Conservation (phyloP, 352 stramenopile species). For the Blastocystis sp. region DNA sequence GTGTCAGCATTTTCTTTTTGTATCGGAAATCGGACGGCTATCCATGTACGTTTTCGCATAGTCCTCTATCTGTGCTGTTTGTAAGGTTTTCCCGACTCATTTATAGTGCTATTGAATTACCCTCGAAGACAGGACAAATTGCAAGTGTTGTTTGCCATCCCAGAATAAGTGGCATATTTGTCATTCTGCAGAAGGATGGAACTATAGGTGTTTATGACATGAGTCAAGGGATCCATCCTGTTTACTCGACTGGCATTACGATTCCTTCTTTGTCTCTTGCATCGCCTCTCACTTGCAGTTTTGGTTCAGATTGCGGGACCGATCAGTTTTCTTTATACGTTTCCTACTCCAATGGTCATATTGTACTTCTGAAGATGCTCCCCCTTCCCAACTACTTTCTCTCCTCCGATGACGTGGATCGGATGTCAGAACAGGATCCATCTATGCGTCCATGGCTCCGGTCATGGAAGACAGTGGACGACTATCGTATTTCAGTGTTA, state of each 20-base stretch:
- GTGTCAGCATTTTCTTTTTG: not conserved
- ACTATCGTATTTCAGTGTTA: too few relatives aligned
- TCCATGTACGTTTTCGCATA: not conserved
- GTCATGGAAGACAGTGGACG: not conserved
- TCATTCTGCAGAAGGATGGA: not conserved
- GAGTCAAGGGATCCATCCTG: not conserved
- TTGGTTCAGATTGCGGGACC: not conserved
- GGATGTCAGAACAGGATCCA: not conserved
- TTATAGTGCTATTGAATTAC: not conserved
- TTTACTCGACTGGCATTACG: not conserved
- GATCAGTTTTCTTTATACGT: conserved; percentile 19
- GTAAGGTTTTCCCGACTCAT: not conserved
- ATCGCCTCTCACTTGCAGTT: not conserved
- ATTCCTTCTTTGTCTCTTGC: not conserved
- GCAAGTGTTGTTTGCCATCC: conserved; percentile 10
- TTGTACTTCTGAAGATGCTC: not conserved
- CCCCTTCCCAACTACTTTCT: not conserved
- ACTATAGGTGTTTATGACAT: not conserved
- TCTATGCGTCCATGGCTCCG: not conserved
- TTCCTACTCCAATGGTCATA: not conserved
- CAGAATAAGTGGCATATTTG: not conserved
- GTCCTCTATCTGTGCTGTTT: not conserved
- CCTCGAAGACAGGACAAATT: not conserved
- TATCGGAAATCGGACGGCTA: not conserved
- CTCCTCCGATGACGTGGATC: not conserved